These are phyloP conservation scores for Peronospora farinosa DNA, from an alignment of 352 stramenopile species.

Conservation along the genomic window DNA sequence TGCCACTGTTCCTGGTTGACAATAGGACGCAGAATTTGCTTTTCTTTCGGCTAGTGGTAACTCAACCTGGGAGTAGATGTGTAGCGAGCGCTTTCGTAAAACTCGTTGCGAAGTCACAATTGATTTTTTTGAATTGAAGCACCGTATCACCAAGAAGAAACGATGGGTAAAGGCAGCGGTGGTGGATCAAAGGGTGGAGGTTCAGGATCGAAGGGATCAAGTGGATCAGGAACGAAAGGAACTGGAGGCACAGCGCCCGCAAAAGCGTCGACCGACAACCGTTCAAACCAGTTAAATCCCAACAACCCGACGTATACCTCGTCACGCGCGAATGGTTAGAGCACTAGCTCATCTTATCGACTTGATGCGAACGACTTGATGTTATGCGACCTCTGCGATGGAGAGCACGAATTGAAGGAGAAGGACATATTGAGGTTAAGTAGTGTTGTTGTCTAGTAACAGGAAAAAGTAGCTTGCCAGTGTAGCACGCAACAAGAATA, in stretches of 20 bases:
- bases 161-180: constrained; percentile 18
- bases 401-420: background rate
- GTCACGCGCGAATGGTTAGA: constrained; percentile 18
- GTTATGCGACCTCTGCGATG: background rate
- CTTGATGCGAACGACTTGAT: background rate
- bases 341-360: constrained; percentile 1
- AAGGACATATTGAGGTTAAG: background rate
- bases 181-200: constrained; percentile 12
- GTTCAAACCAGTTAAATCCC: constrained; percentile 36
- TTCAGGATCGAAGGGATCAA: constrained; percentile 4
- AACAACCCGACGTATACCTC: constrained; percentile 34
- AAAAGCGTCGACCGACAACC: constrained; percentile 29
- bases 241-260: constrained; percentile 4
- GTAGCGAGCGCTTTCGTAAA: background rate
- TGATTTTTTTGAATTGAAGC: constrained; percentile 3
- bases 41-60: too few relatives aligned
- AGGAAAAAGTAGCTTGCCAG: background rate
- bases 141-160: background rate
- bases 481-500: background rate
- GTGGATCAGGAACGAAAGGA: constrained; percentile 4
- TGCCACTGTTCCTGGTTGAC: too few relatives aligned
- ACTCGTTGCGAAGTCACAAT: too few relatives aligned
- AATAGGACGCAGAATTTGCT: too few relatives aligned
- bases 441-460: background rate
- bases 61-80: constrained; percentile 9